Base-by-base conservation (phyloP, 106 monocot species). In the Apostasia shenzhenica region DNA sequence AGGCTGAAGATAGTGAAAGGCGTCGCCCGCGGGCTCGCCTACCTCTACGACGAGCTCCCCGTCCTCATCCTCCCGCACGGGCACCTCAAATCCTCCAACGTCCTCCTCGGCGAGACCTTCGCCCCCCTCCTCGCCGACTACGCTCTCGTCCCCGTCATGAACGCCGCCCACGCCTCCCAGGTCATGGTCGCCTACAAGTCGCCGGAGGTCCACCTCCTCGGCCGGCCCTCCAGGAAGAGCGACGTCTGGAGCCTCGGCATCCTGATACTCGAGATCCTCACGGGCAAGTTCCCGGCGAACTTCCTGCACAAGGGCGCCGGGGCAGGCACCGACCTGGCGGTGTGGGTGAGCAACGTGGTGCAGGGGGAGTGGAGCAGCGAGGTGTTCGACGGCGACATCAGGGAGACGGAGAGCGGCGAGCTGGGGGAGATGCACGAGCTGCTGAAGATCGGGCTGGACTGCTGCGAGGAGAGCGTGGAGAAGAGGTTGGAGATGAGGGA, bases 161-260 rank as follows among this genome's bases (percentile, higher is more conserved):
- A 77, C 82, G 70, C 70, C 5, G 7, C 72, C 6, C 83, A 80
- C 44, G 83, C 83, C 44, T 46, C 77, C 2, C 69, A 84, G 38
- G 46, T 55, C 69, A 81, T 94, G 90, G 78, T 75, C 14, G 87
- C 85, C 3, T 94, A 72, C 79, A 78, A 75, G 63, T 83, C 94
- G 43, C 94, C 94, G 0, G 94, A 94, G 74, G 65, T 52, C 57
- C 48, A 54, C 13, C 80, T 75, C 47, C 26, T 67, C 48, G 75
- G 82, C 47, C 70, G 78, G 3, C 45, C 75, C 1, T 79, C 90
- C 0, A 85, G 68, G 72, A 94, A 91, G 85, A 83, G 87, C 67
- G 94, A 94, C 48, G 85, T 94, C 10, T 94, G 94, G 94, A 81
- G 81, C 73, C 45, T 94, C 9, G 94, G 94, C 1, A 72, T 90